These are phyloP conservation scores for Lecanoromycetidae sp. DNA, from an alignment of 2,329 filamentous ascomycete species.

Conservation along the genomic window DNA sequence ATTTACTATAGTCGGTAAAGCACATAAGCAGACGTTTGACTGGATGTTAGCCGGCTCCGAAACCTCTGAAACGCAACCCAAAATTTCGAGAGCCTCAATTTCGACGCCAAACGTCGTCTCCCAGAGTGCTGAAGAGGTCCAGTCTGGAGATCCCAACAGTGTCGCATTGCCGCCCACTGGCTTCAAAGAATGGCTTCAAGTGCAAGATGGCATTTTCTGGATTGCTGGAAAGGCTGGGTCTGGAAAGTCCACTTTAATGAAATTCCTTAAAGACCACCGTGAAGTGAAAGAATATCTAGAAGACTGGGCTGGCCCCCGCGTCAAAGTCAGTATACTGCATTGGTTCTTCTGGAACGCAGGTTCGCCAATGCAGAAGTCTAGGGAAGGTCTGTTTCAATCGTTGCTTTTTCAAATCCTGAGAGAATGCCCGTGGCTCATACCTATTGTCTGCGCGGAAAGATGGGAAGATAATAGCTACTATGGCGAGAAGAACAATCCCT, in stretches of 20 bases:
- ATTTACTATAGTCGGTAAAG: neutral
- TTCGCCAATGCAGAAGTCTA: conserved; percentile 22
- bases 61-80: neutral
- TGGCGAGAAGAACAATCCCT: neutral
- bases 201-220: conserved; percentile 12
- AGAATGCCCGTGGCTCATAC: conserved; percentile 1
- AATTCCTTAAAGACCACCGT: conserved; percentile 5
- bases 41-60: conserved; percentile 1
- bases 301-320: neutral
- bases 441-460: neutral
- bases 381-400: conserved; percentile 15
- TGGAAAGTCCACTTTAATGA: conserved; percentile 18
- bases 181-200: conserved; percentile 12
- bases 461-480: neutral
- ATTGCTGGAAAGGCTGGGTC: conserved; percentile 17
- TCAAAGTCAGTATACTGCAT: neutral
- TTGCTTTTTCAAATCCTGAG: conserved; percentile 7
- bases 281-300: neutral
- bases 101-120: conserved; percentile 4
- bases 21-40: conserved; percentile 3
- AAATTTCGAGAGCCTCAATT: conserved; percentile 10
- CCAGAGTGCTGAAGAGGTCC: conserved; percentile 17
- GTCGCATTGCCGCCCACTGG: neutral
- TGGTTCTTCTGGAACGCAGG: conserved; percentile 14
- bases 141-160: conserved; percentile 14